phyloP scores from a whole-genome alignment of 2,329 filamentous ascomycete species.

The Colletotrichum tabaci region DNA sequence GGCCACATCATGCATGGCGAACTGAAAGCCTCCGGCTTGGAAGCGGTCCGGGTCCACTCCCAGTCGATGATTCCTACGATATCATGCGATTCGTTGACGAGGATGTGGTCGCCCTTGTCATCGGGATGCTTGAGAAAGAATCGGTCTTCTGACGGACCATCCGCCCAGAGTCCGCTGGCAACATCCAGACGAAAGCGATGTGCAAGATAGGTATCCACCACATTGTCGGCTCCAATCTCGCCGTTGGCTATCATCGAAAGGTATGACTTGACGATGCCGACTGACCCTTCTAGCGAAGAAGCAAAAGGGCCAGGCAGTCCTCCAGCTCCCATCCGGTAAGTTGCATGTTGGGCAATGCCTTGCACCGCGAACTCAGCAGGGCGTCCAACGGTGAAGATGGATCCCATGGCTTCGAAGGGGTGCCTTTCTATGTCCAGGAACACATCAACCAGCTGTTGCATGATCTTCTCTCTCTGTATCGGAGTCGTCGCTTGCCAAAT shows the following conservation, averaged over 20 bases:
- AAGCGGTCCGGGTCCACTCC: slow-evolving; percentile 54
- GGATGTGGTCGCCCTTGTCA: slow-evolving; percentile 62
- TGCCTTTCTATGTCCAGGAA: slow-evolving; percentile 51
- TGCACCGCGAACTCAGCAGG: background rate
- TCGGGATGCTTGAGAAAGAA: slow-evolving; percentile 63
- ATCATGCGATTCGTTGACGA: slow-evolving; percentile 58
- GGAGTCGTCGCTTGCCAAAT: slow-evolving; percentile 50
- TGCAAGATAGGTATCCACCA: background rate
- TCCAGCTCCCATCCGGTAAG: background rate
- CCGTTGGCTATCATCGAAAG: background rate
- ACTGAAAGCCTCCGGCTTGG: slow-evolving; percentile 50
- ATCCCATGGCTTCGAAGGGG: slow-evolving; percentile 49
- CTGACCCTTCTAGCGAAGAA: background rate
- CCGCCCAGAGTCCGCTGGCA: background rate
- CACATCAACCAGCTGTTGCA: slow-evolving; percentile 51
- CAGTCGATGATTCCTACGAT: slow-evolving; percentile 63
- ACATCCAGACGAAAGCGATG: slow-evolving; percentile 2
- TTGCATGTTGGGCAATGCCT: background rate
- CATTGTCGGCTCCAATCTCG: background rate
- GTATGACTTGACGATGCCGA: background rate
- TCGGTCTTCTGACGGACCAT: too few species aligned
- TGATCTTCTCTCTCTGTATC: slow-evolving; percentile 49
- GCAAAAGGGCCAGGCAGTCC: background rate
- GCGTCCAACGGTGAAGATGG: slow-evolving; percentile 27
- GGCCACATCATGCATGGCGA: slow-evolving; percentile 55